Evolutionary conservation across 1,284 basidiomycete species (phyloP).

Genomic region (Rhodotorula sp.): DNA sequence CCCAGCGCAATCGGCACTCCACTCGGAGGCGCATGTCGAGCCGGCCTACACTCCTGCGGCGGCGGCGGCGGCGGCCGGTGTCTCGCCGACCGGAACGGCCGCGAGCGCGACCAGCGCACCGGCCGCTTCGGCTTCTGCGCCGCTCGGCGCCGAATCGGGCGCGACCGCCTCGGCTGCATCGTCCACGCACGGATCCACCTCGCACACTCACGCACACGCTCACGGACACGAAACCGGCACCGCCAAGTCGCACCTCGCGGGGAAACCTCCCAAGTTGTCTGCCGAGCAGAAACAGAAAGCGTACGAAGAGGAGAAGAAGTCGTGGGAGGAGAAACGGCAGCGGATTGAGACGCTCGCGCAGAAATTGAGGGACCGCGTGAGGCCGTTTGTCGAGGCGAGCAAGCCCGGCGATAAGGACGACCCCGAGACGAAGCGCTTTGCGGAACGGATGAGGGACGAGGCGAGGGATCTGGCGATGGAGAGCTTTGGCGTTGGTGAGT

Average conservation of each 20-base stretch:
- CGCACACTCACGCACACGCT: background rate
- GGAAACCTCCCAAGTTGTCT: conserved; percentile 48
- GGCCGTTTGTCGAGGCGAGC: conserved; percentile 85
- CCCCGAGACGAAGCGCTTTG: conserved; percentile 70
- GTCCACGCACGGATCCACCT: background rate
- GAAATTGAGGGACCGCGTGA: conserved; percentile 77
- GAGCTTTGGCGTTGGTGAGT: conserved; percentile 89
- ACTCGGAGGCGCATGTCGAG: conserved; percentile 15
- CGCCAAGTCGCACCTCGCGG: conserved; percentile 18
- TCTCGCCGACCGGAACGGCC: background rate
- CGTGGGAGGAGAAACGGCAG: conserved; percentile 73
- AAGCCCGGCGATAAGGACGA: conserved; percentile 83
- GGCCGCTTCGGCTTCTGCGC: background rate
- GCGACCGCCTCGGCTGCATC: background rate
- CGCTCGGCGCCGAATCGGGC: background rate
- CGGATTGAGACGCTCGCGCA: conserved; percentile 67
- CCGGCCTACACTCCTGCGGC: background rate
- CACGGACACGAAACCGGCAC: background rate
- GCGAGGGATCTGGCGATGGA: conserved; percentile 97
- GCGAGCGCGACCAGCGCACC: background rate
- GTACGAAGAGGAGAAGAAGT: conserved; percentile 65
- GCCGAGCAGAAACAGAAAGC: conserved; percentile 85
- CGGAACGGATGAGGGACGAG: conserved; percentile 75
- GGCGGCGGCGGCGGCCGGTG: background rate
- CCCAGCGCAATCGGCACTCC: background rate